Evolutionary conservation across 1,139 yeast species (phyloP).

Genomic region (Scheffersomyces insectosa): DNA sequence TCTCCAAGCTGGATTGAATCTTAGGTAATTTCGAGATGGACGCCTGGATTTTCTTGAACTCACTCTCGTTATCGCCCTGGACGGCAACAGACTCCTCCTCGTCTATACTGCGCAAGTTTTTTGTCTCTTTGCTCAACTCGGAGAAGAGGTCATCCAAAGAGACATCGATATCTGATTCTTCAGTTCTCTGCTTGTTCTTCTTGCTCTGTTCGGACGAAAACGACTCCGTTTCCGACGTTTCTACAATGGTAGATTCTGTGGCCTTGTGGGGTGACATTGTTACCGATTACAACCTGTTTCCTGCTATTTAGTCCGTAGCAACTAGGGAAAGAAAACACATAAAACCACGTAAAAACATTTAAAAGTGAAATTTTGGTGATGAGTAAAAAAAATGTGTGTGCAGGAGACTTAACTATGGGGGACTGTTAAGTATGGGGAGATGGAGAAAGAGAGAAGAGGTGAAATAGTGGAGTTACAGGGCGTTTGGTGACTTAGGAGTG

Average conservation of each 20-base stretch:
- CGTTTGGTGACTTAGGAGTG: no score
- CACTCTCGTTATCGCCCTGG: constrained; percentile 10
- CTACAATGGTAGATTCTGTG: constrained; percentile 12
- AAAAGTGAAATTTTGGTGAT: no score
- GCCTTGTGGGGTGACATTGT: not conserved
- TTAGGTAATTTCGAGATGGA: constrained; percentile 37
- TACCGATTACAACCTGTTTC: not conserved
- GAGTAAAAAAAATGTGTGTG: no score
- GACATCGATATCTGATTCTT: constrained; percentile 3
- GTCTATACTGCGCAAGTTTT: constrained; percentile 4
- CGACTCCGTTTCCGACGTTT: constrained; percentile 18
- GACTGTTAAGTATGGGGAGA: no score
- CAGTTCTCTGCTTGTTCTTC: constrained; percentile 2
- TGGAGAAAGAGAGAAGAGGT: no score
- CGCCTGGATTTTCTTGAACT: constrained; percentile 28
- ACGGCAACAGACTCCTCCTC: constrained; percentile 4
- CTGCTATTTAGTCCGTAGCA: no score
- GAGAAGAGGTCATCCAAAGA: constrained; percentile 16
- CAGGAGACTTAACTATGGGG: no score
- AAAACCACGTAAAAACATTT: no score
- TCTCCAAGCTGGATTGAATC: constrained; percentile 31
- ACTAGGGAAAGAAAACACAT: no score
- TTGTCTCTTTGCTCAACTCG: constrained; percentile 12
- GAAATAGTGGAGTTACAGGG: no score
- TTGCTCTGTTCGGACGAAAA: constrained; percentile 13